A percentile compares a stretch with the other conserved stretches of the same genome.
These are phyloP conservation scores for Podospora australis DNA, from an alignment of 495 filamentous ascomycete genomes.

Conservation along the genomic window DNA sequence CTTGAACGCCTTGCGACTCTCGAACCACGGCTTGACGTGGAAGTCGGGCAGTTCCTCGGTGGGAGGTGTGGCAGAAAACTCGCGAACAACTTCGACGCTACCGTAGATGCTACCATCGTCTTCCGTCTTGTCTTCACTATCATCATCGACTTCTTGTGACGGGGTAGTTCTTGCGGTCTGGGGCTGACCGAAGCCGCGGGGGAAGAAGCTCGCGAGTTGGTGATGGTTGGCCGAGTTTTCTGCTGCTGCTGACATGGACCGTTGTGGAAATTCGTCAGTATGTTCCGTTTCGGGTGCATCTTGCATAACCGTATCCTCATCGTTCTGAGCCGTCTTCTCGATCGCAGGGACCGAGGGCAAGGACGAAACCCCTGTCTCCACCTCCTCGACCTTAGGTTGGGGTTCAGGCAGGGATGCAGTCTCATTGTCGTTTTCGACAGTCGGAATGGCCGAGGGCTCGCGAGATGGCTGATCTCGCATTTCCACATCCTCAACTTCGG, in stretches of 20 bases:
- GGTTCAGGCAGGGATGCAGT: conserved; percentile 13
- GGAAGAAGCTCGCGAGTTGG: conserved; percentile 8
- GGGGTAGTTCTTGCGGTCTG: conserved; percentile 10
- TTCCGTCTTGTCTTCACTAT: conserved; percentile 54
- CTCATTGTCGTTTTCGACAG: conserved; percentile 25
- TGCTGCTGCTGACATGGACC: conserved; percentile 34
- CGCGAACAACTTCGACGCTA: conserved; percentile 38
- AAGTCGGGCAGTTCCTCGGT: conserved; percentile 40
- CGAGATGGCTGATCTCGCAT: conserved; percentile 14
- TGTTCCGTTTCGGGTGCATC: conserved; percentile 34
- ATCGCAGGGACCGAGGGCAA: conserved; percentile 22
- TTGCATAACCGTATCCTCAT: conserved; percentile 36
- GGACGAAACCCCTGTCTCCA: conserved; percentile 30
- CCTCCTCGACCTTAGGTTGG: conserved; percentile 35
- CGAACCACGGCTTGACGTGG: conserved; percentile 35
- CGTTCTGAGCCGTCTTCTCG: conserved; percentile 17
- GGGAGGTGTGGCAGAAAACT: conserved; percentile 44
- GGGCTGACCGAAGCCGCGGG: conserved; percentile 10
- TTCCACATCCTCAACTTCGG: conserved; percentile 5
- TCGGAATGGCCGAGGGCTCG: conserved; percentile 22
- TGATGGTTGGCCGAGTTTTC: conserved; percentile 1
- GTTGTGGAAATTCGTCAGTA: conserved; percentile 40
- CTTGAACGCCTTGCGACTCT: conserved; percentile 32
- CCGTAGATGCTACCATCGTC: conserved; percentile 53
- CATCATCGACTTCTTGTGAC: conserved; percentile 23